Evolutionary conservation across 768 basidiomycete genomes (phyloP).

Genomic region (Leccinum arenicola): DNA sequence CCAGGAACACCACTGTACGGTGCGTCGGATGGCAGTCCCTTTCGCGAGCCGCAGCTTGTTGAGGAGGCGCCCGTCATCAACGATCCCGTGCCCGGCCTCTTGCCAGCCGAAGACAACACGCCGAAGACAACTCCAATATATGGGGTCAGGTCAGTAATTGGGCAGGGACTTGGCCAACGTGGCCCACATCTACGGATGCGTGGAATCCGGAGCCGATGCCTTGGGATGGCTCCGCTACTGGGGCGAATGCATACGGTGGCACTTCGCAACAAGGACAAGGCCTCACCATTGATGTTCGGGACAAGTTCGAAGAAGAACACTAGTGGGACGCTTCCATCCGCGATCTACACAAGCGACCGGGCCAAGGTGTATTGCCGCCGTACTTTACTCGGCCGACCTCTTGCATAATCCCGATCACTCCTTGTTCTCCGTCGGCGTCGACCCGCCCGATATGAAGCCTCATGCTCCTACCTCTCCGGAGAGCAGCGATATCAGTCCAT

Average conservation of each 20-base stretch:
- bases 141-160: constrained; percentile 11
- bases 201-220: too few species aligned
- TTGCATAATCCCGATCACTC: constrained; percentile 74
- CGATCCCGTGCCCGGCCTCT: constrained; percentile 35
- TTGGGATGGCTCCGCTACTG: too few species aligned
- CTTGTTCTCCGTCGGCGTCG: constrained; percentile 57
- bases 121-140: neutral
- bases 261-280: too few species aligned
- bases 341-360: constrained; percentile 51
- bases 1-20: constrained; percentile 26
- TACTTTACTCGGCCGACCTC: constrained; percentile 50
- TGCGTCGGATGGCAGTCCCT: constrained; percentile 27
- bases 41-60: constrained; percentile 57
- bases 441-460: constrained; percentile 32
- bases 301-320: too few species aligned
- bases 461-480: constrained; percentile 18
- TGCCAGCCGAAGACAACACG: constrained; percentile 34
- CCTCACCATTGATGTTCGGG: too few species aligned
- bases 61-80: constrained; percentile 38
- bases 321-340: constrained; percentile 42
- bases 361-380: constrained; percentile 68
- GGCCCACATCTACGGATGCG: too few species aligned
- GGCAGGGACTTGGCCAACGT: too few species aligned
- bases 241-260: constrained; percentile 16
- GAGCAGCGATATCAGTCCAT: constrained; percentile 12